Base-by-base conservation (phyloP, 257 asterid genomes). In the Leptodermis oblonga region DNA sequence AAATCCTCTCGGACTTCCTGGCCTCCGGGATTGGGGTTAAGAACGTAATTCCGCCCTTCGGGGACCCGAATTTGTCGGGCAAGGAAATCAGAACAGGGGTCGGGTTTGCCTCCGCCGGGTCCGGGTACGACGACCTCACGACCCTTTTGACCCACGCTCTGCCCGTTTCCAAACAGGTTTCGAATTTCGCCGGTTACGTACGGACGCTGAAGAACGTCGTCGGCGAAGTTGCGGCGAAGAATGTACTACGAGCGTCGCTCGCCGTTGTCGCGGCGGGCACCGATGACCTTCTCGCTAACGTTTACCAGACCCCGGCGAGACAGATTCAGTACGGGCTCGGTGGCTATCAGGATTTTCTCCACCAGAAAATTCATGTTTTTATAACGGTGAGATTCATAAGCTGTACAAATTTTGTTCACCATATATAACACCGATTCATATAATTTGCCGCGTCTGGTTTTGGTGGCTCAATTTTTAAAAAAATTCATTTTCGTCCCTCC, bases 101-200 rank as follows among this genome's bases (percentile, higher is more conserved):
- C 3, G 71, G 75, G 1, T 79, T 79, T 7, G 83, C 80, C 48
- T 79, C 83, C 0, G 77, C 80, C 1, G 83, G 83, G 14, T 56
- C 83, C 8, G 76, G 83, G 0, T 75, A 70, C 30, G 80, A 79
- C 63, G 78, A 75, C 10, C 37, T 72, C 26, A 75, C 83, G 0
- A 68, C 59, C 20, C 45, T 13, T 12, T 23, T 67, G 3, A 26
- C 74, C 0, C 59, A 75, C 20, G 72, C 37, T 3, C 69, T 72
- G 5, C 70, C 80, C 2, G 74, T 79, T 41, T 6, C 66, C 0
- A 68, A 65, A 30, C 83, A 79, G 61, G 39, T 60, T 4, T 59
- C 42, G 1, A 12, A 68, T 33, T 72, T 79, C 45, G 52, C 45
- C 58, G 36, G 37, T 0, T 79, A 68, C 11, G n/a, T 72, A 4